These are phyloP conservation scores for Linum trigynum DNA, from an alignment of 345 rosid species.

Conservation along the genomic window DNA sequence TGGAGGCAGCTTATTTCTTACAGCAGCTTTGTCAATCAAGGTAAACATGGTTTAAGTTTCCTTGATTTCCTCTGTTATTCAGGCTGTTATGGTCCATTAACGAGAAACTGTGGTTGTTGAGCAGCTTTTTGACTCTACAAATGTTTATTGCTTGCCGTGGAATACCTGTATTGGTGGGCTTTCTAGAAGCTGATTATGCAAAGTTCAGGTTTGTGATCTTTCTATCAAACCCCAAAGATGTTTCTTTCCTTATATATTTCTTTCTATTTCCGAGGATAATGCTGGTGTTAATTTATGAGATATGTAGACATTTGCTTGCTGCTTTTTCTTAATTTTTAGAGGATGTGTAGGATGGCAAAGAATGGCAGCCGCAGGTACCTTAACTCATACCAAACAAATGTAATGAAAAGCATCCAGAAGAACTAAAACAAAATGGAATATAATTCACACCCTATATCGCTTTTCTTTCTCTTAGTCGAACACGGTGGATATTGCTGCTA, in stretches of 20 bases:
- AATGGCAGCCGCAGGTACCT: not conserved
- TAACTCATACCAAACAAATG: not conserved
- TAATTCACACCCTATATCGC: too few species aligned
- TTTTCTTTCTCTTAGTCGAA: too few species aligned
- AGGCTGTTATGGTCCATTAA: constrained; percentile 2
- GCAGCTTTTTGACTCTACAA: constrained; percentile 92
- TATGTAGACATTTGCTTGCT: not conserved
- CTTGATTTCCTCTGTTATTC: constrained; percentile 6
- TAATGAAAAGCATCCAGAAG: not conserved
- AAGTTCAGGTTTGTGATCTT: constrained; percentile 62
- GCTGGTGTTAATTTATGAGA: not conserved
- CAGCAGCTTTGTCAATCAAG: constrained; percentile 98
- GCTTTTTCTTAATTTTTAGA: not conserved
- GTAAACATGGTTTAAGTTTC: constrained; percentile 26
- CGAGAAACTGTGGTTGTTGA: constrained; percentile 25
- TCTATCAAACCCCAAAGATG: not conserved
- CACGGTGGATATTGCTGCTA: not conserved
- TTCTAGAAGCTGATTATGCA: constrained; percentile 95
- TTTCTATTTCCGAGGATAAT: not conserved
- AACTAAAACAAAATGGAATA: too few species aligned
- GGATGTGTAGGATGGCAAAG: not conserved
- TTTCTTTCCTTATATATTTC: constrained; percentile 1
- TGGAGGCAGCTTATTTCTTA: constrained; percentile 89
- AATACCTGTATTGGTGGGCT: constrained; percentile 88
- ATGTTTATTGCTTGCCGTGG: constrained; percentile 98